Evolutionary conservation across 2,329 filamentous ascomycete species (phyloP).

Genomic region (Lachnellula cervina): DNA sequence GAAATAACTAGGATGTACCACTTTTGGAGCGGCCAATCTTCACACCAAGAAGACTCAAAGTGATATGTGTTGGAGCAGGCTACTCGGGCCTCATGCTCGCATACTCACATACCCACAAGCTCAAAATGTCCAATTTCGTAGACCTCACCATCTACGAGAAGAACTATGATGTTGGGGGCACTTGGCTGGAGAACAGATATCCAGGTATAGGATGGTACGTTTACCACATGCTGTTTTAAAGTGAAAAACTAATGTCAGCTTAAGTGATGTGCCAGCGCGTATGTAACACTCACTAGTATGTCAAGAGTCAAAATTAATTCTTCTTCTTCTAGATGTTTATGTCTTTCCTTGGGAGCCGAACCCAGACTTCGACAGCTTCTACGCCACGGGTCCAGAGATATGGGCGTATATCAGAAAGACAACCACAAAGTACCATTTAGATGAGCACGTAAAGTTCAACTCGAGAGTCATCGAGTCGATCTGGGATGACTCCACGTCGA

Average conservation of each 20-base stretch:
- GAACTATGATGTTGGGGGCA: constrained; percentile 40
- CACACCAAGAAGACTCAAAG: no score
- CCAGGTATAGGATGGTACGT: constrained; percentile 2
- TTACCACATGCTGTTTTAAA: not conserved
- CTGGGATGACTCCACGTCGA: not conserved
- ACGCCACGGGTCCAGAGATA: not conserved
- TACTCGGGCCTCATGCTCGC: not conserved
- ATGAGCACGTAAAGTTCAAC: not conserved
- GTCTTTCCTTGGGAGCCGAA: not conserved
- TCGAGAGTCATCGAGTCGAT: not conserved
- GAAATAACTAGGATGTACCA: no score
- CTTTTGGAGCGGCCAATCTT: no score
- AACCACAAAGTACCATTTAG: not conserved
- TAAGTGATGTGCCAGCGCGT: not conserved
- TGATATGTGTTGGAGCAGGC: constrained; percentile 1
- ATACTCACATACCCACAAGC: not conserved
- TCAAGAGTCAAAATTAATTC: no score
- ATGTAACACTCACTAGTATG: not conserved
- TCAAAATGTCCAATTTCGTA: not conserved
- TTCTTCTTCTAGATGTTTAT: no score
- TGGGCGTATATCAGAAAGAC: not conserved
- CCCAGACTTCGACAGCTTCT: not conserved
- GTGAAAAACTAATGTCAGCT: no score
- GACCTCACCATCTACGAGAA: constrained; percentile 33
- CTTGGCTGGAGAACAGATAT: constrained; percentile 45